Percentiles rank a stretch among this genome's conserved stretches.
phyloP scores from a whole-genome alignment of 495 filamentous ascomycete species.

The Astrothelium subdiscretum region DNA sequence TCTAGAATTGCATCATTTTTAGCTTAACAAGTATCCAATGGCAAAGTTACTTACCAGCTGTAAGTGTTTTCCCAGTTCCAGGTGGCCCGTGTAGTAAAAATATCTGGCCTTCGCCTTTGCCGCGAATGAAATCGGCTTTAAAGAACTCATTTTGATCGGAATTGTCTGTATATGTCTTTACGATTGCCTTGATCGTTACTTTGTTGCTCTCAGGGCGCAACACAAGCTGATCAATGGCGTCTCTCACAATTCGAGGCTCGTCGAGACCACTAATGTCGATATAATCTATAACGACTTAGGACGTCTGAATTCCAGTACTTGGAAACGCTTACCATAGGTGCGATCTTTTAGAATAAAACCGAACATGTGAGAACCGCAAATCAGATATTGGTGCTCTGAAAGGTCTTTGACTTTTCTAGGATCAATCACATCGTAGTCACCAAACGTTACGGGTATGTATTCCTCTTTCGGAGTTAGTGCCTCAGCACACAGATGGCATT shows the following conservation, averaged over 20 bases:
- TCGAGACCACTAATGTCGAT: neutral
- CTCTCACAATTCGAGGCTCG: neutral
- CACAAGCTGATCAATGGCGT: neutral
- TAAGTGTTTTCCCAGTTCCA: neutral
- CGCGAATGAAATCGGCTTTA: neutral
- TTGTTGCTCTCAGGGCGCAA: neutral
- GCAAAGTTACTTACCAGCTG: neutral
- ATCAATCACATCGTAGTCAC: neutral
- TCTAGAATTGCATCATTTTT: conserved; percentile 2
- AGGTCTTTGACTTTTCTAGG: neutral
- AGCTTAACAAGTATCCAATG: neutral
- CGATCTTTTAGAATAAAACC: neutral
- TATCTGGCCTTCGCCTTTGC: neutral
- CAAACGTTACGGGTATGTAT: neutral
- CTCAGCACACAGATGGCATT: neutral
- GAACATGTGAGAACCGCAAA: neutral
- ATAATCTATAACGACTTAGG: neutral
- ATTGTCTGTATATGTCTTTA: neutral
- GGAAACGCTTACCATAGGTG: neutral
- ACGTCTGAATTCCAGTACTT: neutral
- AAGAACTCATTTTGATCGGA: neutral
- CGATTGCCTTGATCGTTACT: neutral
- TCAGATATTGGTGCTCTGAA: neutral
- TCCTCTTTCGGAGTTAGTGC: neutral
- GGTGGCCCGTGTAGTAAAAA: neutral